Conservation (phyloP, 805 yeast genomes). For the Saccharomycopsis amapae region DNA sequence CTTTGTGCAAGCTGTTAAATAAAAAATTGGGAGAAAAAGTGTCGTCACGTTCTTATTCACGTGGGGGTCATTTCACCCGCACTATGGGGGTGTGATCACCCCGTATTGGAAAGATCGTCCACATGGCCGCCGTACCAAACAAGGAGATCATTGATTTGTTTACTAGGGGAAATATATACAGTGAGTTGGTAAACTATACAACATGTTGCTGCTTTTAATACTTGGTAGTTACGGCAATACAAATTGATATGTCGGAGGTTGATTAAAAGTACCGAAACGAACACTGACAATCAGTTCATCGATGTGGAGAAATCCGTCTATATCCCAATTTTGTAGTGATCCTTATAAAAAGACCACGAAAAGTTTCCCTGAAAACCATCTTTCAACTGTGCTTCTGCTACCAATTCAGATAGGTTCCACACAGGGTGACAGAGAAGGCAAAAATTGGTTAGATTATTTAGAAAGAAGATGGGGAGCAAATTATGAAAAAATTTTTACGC, state of each 20-base stretch:
- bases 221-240: not conserved
- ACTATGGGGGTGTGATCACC: not conserved
- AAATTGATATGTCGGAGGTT: conserved; percentile 1
- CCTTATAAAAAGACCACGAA: not conserved
- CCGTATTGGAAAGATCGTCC: not conserved
- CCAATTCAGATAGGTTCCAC: not conserved
- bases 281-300: not conserved
- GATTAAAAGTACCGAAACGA: conserved; percentile 2
- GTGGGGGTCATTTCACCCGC: too few species aligned
- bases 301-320: conserved; percentile 3
- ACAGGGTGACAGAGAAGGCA: not conserved
- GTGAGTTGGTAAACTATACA: not conserved
- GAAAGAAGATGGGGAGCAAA: not conserved
- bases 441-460: not conserved
- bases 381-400: not conserved
- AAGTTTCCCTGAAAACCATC: not conserved
- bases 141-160: not conserved
- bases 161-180: not conserved
- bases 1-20: too few species aligned
- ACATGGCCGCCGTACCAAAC: not conserved
- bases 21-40: too few species aligned
- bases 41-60: too few species aligned
- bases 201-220: not conserved
- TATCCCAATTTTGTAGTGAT: too few species aligned
- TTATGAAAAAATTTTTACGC: too few species aligned